Base-by-base conservation (phyloP, 805 yeast species). In the Naumovozyma castellii region DNA sequence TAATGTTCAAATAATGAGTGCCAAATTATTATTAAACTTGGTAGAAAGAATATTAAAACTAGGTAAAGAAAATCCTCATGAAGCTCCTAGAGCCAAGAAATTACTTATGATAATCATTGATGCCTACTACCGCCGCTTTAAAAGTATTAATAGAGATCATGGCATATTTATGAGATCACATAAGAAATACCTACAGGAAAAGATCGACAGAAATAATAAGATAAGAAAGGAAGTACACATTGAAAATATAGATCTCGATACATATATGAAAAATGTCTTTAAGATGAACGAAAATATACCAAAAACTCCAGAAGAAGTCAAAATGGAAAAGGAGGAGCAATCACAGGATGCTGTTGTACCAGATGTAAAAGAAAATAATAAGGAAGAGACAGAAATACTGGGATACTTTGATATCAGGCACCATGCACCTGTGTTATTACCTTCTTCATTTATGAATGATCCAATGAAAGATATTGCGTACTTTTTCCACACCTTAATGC, bases 1-100 rank as follows among this genome's bases (percentile, higher is more conserved):
- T 44, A 84, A 94, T 5, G 95, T 88, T 29, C 97, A 94, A 59
- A 84, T 88, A 8, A 87, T 92, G 97, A 84, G 96, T 63, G 95
- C 97, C 2, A 90, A 88, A 61, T 67, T 92, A 25, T 63, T 92
- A 25, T 62, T 90, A 45, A 94, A 92, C 59, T 67, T 94, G 51
- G 90, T 92, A 16, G 98, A 94, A 49, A 68, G 94, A 34, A 82
- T 92, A 31, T 72, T 83, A 73, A 82, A 83, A 52, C 61, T 88
- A 50, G 66, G 66, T 5, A 61, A 58, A 43, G 65, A 61, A 42
- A 88, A 84, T 32, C 82, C 83, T 39, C 84, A 84, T 48, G 72
- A 76, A 19, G 95, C 92, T 46, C 70, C 68, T n/a, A 58, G 69
- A 49, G 65, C 66, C 3, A 61, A 64, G 39, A 94, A 86, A 57